phyloP scores from a whole-genome alignment of 23 red algal genomes.

The Gracilaria domingensis region DNA sequence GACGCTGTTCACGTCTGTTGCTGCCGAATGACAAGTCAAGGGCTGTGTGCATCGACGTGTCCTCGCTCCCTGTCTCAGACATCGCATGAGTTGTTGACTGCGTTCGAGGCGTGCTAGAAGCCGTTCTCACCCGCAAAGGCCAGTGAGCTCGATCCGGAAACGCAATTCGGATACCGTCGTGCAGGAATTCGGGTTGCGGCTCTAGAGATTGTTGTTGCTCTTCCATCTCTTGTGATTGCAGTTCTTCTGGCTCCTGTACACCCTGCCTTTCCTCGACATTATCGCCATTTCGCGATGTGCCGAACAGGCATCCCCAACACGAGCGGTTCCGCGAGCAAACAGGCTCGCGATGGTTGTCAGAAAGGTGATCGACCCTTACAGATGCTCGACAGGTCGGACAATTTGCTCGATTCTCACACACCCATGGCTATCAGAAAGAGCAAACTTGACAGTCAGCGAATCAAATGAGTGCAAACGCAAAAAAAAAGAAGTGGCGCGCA shows the following conservation, averaged over 20 bases:
- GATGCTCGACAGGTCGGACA: conserved; percentile 55
- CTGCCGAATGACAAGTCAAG: conserved; percentile 31
- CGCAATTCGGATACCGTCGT: background rate
- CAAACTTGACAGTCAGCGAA: background rate
- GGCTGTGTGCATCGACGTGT: conserved; percentile 3
- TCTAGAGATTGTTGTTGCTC: background rate
- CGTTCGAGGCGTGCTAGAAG: conserved; percentile 21
- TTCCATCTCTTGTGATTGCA: background rate
- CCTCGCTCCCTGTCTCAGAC: conserved; percentile 10
- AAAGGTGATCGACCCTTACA: conserved; percentile 46
- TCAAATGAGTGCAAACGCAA: background rate
- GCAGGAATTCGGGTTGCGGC: background rate
- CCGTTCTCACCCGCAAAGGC: background rate
- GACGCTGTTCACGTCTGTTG: background rate
- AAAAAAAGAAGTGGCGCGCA: background rate
- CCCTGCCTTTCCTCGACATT: background rate
- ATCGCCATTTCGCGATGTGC: background rate
- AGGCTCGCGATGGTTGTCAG: conserved; percentile 29
- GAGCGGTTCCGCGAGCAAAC: conserved; percentile 1
- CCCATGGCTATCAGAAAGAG: conserved; percentile 47
- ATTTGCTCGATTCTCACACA: conserved; percentile 37
- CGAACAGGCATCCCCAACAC: background rate
- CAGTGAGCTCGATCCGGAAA: conserved; percentile 16
- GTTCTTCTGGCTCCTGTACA: background rate
- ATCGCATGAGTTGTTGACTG: background rate